Base-by-base conservation (phyloP, 1,284 basidiomycete species). In the Pseudozyma sp. region DNA sequence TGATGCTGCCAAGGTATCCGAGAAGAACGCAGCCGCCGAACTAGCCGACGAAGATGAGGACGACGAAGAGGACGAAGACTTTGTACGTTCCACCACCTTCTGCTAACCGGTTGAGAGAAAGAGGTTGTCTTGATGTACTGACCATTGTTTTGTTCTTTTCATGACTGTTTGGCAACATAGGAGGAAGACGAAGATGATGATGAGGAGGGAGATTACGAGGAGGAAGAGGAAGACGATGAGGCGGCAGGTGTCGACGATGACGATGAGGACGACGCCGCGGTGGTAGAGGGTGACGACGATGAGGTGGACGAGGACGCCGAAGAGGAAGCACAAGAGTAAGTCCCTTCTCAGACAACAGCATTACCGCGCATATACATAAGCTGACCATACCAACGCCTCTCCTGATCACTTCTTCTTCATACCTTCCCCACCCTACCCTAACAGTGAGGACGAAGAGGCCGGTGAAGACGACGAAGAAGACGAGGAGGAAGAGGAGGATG, bases 31-130 rank as follows among this genome's bases (percentile, higher is more conserved):
- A 4, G 50, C 64, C 29, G 29, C 60, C n/a, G 57, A 61, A 2
- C 45, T 63, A 17, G 55, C 54, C 17, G 64, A 63, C 37, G 61
- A 65, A 7, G 63, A 70, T 39, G 58, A 73, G 10, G 70, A 73
- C 19, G 70, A 68, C 34, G 70, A 73, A 17, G 64, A 67, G 5
- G 69, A 71, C 24, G 60, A 72, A 48, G 69, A 73, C 35, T 73
- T 73, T 34, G 69, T 73, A 57, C 8, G 56, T 54, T 10, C n/a
- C 40, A 1, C 24, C 33, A 7, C 19, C 50, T 16, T 24, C 37
- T 30, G 16, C 55, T 40, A 1, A 35, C 5, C 14, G 35, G 35
- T 37, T 3, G 35, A 37, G 35, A 37, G 24, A 24, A 24, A 24
- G 24, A 24, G 24, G 24, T 24, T 2, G 24, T 24, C 24, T 24